Conservation (phyloP, 768 basidiomycete species). For the Gloeopeniophorella convolvens region DNA sequence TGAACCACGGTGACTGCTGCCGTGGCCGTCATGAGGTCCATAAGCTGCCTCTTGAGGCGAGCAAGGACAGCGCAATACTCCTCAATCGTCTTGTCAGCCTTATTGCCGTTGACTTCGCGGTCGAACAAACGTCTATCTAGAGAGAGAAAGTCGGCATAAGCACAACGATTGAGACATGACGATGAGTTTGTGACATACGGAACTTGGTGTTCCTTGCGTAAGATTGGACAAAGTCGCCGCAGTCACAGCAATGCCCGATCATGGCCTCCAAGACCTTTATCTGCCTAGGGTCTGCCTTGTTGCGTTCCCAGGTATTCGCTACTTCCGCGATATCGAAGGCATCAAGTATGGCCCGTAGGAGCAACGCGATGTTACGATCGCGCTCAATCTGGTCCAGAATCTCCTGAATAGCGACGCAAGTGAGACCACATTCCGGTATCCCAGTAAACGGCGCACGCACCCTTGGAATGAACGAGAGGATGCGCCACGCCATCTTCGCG, state of each 20-base stretch:
- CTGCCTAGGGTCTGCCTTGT: not conserved
- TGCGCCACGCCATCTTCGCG: not conserved
- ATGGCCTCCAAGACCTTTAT: not conserved
- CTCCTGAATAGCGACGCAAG: not conserved
- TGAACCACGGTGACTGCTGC: no score
- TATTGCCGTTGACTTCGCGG: no score
- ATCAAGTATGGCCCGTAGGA: not conserved
- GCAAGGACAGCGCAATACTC: no score
- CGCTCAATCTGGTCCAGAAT: not conserved
- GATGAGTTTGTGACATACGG: not conserved
- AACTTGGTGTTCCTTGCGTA: not conserved
- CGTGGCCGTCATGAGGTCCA: no score
- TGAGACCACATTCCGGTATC: no score
- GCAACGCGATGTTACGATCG: not conserved
- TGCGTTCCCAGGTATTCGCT: not conserved
- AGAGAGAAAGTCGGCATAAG: not conserved
- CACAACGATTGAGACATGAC: no score
- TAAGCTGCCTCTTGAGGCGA: no score
- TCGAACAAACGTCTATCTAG: not conserved
- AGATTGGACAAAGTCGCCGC: not conserved
- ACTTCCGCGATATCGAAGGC: not conserved
- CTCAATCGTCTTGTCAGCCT: no score
- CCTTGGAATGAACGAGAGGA: not conserved
- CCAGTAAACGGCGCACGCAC: no score
- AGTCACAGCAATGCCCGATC: not conserved